phyloP scores from a whole-genome alignment of 2,329 filamentous ascomycete genomes.

The Bipolaris oryzae region DNA sequence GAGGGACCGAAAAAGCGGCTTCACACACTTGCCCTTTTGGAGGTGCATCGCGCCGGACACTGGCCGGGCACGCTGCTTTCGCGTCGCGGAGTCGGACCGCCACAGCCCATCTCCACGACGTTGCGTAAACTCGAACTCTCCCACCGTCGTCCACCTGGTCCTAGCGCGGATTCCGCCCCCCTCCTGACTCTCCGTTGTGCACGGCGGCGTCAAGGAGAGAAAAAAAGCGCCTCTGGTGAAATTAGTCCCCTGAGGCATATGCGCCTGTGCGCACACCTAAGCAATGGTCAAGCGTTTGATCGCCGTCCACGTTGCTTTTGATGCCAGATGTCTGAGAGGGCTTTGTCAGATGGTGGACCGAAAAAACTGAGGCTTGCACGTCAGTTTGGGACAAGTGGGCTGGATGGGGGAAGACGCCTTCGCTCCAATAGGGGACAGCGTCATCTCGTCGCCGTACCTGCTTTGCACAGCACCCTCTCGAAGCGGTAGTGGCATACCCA shows the following conservation, averaged over 20 bases:
- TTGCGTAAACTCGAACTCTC: constrained; percentile 28
- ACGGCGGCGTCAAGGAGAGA: constrained; percentile 22
- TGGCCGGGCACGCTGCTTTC: constrained; percentile 21
- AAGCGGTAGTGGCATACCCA: background rate
- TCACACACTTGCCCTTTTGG: constrained; percentile 9
- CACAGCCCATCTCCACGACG: constrained; percentile 28
- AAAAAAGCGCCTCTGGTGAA: constrained; percentile 23
- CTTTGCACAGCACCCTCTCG: constrained; percentile 26
- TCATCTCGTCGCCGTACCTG: constrained; percentile 29
- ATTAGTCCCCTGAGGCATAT: constrained; percentile 42
- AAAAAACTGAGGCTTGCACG: constrained; percentile 23
- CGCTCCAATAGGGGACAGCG: constrained; percentile 16
- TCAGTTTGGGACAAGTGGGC: constrained; percentile 27
- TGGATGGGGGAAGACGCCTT: background rate
- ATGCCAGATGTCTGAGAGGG: constrained; percentile 19
- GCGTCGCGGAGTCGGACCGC: constrained; percentile 30
- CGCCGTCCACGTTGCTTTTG: constrained; percentile 44
- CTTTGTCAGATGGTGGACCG: constrained; percentile 36
- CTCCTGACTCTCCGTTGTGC: constrained; percentile 25
- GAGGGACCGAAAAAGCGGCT: constrained; percentile 23
- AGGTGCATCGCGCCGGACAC: constrained; percentile 22
- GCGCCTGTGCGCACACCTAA: constrained; percentile 35
- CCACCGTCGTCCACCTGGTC: constrained; percentile 12
- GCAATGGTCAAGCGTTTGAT: constrained; percentile 50
- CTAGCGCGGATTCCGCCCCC: constrained; percentile 30